These are phyloP conservation scores for Microcos paniculata DNA, from an alignment of 345 rosid species.

Conservation along the genomic window DNA sequence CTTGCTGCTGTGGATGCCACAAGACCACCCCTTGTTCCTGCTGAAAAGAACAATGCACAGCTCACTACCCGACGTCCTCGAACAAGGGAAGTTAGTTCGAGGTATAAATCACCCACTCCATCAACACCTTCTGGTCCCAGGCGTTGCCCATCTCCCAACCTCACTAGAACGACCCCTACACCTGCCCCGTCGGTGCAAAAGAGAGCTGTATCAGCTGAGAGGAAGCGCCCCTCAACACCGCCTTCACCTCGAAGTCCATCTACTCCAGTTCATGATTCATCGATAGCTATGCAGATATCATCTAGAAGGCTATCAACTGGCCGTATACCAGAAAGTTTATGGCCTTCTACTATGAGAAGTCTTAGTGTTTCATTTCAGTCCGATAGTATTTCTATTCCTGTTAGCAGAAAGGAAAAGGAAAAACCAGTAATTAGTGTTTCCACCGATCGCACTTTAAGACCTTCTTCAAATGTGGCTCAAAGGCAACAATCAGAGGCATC, in stretches of 20 bases:
- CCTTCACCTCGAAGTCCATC: conserved; percentile 58
- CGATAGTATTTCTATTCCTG: conserved; percentile 76
- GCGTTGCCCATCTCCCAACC: conserved; percentile 75
- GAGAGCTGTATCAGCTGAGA: conserved; percentile 83
- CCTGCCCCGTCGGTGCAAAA: conserved; percentile 55
- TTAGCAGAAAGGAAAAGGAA: conserved; percentile 88
- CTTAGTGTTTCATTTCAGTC: conserved; percentile 95
- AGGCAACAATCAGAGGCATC: conserved; percentile 66
- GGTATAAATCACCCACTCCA: conserved; percentile 80
- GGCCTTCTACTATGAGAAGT: conserved; percentile 99
- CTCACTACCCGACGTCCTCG: conserved; percentile 52
- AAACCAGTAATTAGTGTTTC: conserved; percentile 53
- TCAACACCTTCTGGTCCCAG: conserved; percentile 44
- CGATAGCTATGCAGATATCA: conserved; percentile 45
- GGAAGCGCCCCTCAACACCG: conserved; percentile 85
- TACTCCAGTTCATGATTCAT: conserved; percentile 73
- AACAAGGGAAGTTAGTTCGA: conserved; percentile 66
- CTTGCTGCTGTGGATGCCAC: conserved; percentile 48
- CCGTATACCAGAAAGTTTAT: conserved; percentile 80
- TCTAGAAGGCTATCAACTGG: conserved; percentile 67
- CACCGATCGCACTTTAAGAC: conserved; percentile 74
- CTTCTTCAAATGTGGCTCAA: conserved; percentile 80
- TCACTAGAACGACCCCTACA: conserved; percentile 49
- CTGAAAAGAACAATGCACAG: conserved; percentile 72
- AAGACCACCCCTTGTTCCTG: conserved; percentile 64